These are phyloP conservation scores for Diaporthe aspalathi DNA, from an alignment of 2,329 filamentous ascomycete genomes.

Conservation along the genomic window DNA sequence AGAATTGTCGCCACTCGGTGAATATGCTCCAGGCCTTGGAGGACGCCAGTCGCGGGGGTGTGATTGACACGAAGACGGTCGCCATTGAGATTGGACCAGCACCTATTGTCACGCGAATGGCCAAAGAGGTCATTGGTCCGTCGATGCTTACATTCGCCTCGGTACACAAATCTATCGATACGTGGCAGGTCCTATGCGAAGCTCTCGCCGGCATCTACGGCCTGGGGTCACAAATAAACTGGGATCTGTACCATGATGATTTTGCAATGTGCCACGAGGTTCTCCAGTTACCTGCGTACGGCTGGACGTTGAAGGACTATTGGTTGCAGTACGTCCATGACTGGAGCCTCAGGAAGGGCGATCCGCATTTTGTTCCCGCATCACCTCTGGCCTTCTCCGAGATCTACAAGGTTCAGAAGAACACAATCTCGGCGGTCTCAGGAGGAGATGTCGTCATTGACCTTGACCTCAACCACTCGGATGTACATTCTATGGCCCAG, in stretches of 20 bases:
- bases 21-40: constrained; percentile 74
- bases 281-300: constrained; percentile 7
- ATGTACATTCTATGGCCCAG: constrained; percentile 3
- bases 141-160: constrained; percentile 52
- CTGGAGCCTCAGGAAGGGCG: constrained; percentile 27
- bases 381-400: constrained; percentile 52
- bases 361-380: not conserved
- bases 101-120: constrained; percentile 74
- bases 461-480: not conserved
- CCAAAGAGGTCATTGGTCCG: constrained; percentile 70
- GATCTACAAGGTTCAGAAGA: constrained; percentile 3
- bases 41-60: constrained; percentile 64
- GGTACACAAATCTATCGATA: not conserved
- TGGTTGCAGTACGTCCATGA: constrained; percentile 28
- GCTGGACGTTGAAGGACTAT: constrained; percentile 16
- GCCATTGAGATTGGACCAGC: constrained; percentile 81
- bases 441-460: not conserved
- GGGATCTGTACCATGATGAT: constrained; percentile 8
- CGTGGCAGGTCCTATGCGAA: not conserved
- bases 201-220: not conserved
- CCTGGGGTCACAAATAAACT: not conserved
- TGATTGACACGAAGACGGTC: constrained; percentile 72
- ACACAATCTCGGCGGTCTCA: not conserved
- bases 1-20: constrained; percentile 76
- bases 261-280: not conserved